A percentile compares a stretch with the other conserved stretches of the same genome.
These are phyloP conservation scores for Taphrina wiesneri DNA, from an alignment of 1,139 yeast genomes.

Conservation along the genomic window DNA sequence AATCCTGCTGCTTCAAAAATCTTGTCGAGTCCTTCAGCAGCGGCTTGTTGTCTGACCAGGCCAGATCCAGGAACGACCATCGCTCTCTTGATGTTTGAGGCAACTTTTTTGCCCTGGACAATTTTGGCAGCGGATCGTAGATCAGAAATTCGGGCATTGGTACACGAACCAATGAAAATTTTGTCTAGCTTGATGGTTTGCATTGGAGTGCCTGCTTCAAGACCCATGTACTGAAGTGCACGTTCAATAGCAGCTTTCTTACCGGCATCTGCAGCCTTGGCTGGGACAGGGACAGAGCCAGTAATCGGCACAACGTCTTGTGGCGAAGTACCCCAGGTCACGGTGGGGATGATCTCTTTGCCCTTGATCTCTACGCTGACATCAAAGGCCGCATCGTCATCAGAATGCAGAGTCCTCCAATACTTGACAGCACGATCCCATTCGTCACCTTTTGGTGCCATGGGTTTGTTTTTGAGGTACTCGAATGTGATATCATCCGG, in stretches of 20 bases:
- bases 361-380: constrained; percentile 79
- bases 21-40: constrained; percentile 88
- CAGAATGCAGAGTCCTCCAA: constrained; percentile 87
- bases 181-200: constrained; percentile 75
- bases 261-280: constrained; percentile 65
- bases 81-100: constrained; percentile 75
- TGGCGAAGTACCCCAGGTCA: constrained; percentile 99
- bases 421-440: constrained; percentile 78
- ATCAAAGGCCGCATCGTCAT: constrained; percentile 86
- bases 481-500: constrained; percentile 88
- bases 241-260: constrained; percentile 83
- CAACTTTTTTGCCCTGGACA: constrained; percentile 86
- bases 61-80: constrained; percentile 98
- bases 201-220: constrained; percentile 77
- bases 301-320: constrained; percentile 97
- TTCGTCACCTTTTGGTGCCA: constrained; percentile 93
- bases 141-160: constrained; percentile 96
- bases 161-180: constrained; percentile 96
- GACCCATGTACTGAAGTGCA: constrained; percentile 89
- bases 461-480: constrained; percentile 87
- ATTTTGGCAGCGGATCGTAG: constrained; percentile 92
- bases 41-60: constrained; percentile 87
- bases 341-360: constrained; percentile 85
- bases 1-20: constrained; percentile 90
- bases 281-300: constrained; percentile 86